Conservation (phyloP, 805 yeast genomes). For the Barnettozyma sp. region DNA sequence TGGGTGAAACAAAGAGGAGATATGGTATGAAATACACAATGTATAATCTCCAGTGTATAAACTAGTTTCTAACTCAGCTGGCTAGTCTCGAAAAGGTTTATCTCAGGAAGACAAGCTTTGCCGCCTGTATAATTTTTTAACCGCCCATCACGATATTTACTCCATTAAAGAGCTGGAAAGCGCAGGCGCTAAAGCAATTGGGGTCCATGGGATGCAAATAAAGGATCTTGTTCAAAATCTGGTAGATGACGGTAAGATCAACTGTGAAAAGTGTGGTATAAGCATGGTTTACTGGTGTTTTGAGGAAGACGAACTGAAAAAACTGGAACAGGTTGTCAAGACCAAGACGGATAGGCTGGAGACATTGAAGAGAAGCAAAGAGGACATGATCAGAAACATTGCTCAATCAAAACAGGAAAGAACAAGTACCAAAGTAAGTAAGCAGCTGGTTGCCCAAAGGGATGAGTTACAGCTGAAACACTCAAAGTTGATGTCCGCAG, state of each 20-base stretch:
- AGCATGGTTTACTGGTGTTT: conserved; percentile 48
- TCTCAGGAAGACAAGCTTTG: not conserved
- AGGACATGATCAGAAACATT: conserved; percentile 1
- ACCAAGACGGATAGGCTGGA: conserved; percentile 2
- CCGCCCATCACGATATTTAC: conserved; percentile 34
- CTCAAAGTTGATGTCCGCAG: conserved; percentile 5
- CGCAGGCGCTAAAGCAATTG: conserved; percentile 35
- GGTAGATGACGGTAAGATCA: conserved; percentile 43
- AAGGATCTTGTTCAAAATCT: conserved; percentile 42
- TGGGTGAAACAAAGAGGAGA: conserved; percentile 23
- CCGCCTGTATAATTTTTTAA: conserved; percentile 32
- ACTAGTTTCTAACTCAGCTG: conserved; percentile 32
- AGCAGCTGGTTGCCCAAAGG: conserved; percentile 7
- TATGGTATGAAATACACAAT: too few relatives aligned
- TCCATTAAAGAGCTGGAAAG: conserved; percentile 47
- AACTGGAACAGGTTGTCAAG: conserved; percentile 11
- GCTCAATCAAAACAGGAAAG: conserved; percentile 11
- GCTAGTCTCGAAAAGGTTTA: conserved; percentile 31
- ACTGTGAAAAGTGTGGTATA: conserved; percentile 49
- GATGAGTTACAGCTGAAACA: conserved; percentile 11
- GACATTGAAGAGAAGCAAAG: conserved; percentile 13
- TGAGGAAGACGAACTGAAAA: conserved; percentile 26
- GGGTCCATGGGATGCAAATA: conserved; percentile 47
- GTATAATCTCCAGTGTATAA: too few relatives aligned
- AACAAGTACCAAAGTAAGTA: conserved; percentile 2